Conservation (phyloP, 805 yeast genomes). For the Cyberlindnera misumaiensis region DNA sequence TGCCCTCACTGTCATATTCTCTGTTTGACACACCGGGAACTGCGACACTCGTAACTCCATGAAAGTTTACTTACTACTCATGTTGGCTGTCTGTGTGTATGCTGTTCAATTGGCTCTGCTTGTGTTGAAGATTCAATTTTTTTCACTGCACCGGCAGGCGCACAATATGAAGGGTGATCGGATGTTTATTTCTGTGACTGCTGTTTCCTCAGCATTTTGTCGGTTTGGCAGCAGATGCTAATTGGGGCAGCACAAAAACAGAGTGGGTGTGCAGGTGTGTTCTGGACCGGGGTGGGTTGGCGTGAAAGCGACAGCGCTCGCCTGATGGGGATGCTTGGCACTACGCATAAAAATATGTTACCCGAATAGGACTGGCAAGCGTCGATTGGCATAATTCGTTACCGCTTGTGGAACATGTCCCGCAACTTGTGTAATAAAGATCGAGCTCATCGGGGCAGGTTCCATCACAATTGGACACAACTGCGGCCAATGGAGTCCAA, state of each 20-base stretch:
- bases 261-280: slow-evolving; percentile 1
- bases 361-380: too few relatives aligned
- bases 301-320: too few relatives aligned
- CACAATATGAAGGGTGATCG: neutral
- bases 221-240: neutral
- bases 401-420: too few relatives aligned
- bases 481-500: too few relatives aligned
- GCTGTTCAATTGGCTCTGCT: neutral
- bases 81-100: slow-evolving; percentile 30
- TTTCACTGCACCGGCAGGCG: slow-evolving; percentile 1
- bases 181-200: slow-evolving; percentile 1
- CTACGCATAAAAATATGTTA: too few relatives aligned
- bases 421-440: too few relatives aligned
- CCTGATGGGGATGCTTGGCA: too few relatives aligned
- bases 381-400: too few relatives aligned
- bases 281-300: too few relatives aligned
- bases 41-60: neutral
- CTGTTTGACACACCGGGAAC: too few relatives aligned
- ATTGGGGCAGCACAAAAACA: neutral
- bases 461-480: too few relatives aligned
- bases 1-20: neutral
- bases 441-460: too few relatives aligned
- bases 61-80: slow-evolving; percentile 67
- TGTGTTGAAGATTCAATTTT: slow-evolving; percentile 3
- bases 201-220: neutral